Base-by-base conservation (phyloP, 345 rosid genomes). In the Sapria himalayana region DNA sequence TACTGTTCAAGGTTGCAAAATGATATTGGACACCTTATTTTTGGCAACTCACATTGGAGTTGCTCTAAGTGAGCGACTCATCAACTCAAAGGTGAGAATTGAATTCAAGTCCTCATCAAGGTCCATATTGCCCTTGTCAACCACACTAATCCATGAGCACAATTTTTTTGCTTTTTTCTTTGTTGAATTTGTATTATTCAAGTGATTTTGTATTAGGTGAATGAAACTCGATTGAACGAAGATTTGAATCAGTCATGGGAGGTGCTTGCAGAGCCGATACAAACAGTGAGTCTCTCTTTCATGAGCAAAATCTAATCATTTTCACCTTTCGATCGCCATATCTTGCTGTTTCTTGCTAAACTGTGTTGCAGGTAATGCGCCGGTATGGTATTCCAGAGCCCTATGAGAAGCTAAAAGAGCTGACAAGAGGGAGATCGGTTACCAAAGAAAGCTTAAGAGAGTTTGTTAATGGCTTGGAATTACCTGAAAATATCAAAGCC, bases 251-350 rank as follows among this genome's bases (percentile, higher is more conserved):
- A 73, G 14, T 57, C 74, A 22, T 84, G 95, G 93, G 92, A 89
- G 69, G 81, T 89, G 56, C 99, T 91, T 29, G 95, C 95, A 24
- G 99, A 91, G 56, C 93, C 92, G 15, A 73, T 84, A 42, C 95
- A 84, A 51, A 91, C 92, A 39, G 95, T 89, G 73, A 33, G 64
- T 43, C 21, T 46, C 58, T 45, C 22, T 25, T 37, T 39, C 21
- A 29, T 17, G 15, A n/a, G 17, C 33, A 12, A 42, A 5, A 10
- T 3, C 7, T 18, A 29, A 40, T 23, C 10, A 4, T 29, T 33
- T 20, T 40, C 2, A 2, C 8, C 13, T 9, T 21, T 4, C 9
- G 15, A 7, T 37, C 33, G 2, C 27, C 3, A 29, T 5, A 4
- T 14, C 12, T 32, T 12, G 20, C 19, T 14, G 15, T 9, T 0